Evolutionary conservation across 306 rosid species (phyloP), one percentile per base, ranked within the genome.

Genomic region (Morella rubra): DNA sequence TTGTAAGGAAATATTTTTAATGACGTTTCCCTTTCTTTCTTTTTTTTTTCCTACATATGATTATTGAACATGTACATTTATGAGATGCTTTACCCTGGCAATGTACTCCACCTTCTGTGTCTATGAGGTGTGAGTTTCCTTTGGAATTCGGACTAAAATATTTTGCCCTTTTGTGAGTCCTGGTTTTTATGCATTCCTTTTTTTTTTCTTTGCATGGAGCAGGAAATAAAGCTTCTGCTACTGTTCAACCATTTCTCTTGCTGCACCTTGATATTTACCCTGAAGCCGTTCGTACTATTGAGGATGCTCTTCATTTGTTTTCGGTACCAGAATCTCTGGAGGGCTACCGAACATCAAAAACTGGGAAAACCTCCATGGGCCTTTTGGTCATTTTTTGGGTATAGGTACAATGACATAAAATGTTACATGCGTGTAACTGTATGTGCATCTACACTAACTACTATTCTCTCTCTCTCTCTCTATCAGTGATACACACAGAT

Each of bases 261-360:
- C 96, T 96, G 75, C 99, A 92, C 80, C 98, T 96, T 71, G 99
- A 96, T 85, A 96, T 96, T 80, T 72, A 76, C 70, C 92, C 88
- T 80, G 93, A 96, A 12, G 84, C 90, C 45, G 97, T 92, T 53
- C 83, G 74, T 52, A 87, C 93, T 0, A 92, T 96, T 54, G 97
- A 92, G 85, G 93, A 92, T 84, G 99, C 99, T 9, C 81, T 96
- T 75, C 91, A 77, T 83, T 74, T 91, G 84, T 96, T 90, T 86
- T 89, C 96, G 84, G 96, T 89, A n/a, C 90, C 90, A 45, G 99
- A 92, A 85, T 85, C 89, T 76, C 90, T 96, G 44, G 99, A 96
- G 86, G 99, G 98, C 40, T 96, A 92, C 81, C 89, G 93, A 68
- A 12, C 98, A 53, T 87, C 98, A 15, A 56, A 81, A 49, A 76